phyloP scores from a whole-genome alignment of 148 eudicot genomes.

The Nepenthes mirabilis region DNA sequence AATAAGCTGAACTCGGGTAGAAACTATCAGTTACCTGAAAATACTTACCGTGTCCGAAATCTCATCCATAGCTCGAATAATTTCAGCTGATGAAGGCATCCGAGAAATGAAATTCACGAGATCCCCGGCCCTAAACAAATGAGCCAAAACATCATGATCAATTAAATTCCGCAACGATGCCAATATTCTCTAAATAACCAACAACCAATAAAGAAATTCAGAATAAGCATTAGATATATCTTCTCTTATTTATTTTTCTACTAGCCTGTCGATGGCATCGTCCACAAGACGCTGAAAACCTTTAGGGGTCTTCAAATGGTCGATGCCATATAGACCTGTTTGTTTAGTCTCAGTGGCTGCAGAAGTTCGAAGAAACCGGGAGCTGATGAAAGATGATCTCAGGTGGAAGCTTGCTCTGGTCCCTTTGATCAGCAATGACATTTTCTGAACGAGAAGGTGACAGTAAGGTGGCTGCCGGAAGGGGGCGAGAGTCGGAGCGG shows the following conservation, averaged over 20 bases:
- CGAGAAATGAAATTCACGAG: constrained; percentile 52
- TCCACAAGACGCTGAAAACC: constrained; percentile 84
- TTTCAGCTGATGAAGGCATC: constrained; percentile 63
- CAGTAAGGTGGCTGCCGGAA: too few species aligned
- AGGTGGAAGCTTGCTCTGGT: too few species aligned
- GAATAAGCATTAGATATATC: background rate
- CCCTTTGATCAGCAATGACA: too few species aligned
- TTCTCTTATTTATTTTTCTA: background rate
- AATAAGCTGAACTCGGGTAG: background rate
- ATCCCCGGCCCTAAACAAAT: constrained; percentile 64
- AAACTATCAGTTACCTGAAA: background rate
- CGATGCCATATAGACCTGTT: constrained; percentile 71
- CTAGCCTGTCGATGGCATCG: constrained; percentile 71
- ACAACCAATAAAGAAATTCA: background rate
- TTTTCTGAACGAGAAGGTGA: too few species aligned
- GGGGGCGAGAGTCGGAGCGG: too few species aligned
- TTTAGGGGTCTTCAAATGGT: constrained; percentile 55
- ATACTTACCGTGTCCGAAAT: constrained; percentile 69
- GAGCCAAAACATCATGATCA: background rate
- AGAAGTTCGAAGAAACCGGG: constrained; percentile 15
- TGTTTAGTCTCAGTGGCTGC: constrained; percentile 29
- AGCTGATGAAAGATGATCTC: background rate
- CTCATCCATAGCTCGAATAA: constrained; percentile 77
- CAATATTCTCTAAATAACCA: too few species aligned
- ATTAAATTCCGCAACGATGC: background rate